Base-by-base conservation (phyloP, 495 filamentous ascomycete genomes). In the Jackrogersella minutella region DNA sequence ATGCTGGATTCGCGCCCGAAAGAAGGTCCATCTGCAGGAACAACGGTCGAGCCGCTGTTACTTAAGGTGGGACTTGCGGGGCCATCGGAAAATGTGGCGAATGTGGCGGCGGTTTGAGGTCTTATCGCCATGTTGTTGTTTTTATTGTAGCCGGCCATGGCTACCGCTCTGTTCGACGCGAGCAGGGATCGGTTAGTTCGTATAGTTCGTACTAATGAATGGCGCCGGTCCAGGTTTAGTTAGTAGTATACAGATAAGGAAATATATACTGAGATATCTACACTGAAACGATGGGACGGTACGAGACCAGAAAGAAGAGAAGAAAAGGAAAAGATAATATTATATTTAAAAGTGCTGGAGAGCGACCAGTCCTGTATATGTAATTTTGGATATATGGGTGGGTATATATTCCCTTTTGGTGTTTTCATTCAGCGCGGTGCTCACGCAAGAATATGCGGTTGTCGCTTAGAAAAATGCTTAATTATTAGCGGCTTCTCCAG, bases 41-140 rank as follows among this genome's bases (percentile, higher is more conserved):
- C 58, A 4, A 39, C 24, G 2, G 24, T 64, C 6, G 78, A 78
- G 33, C 61, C 67, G 58, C 71, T 71, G 30, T 75, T 66, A 39
- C 76, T 80, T 1, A 77, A 77, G 22, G 65, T 69, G 17, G 68
- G 76, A 26, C 41, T 46, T n/a, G 41, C 21, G 6, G 41, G 41
- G 2, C 41, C 17, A 50, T 67, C 7, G 74, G 66, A 13, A 58
- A 67, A 10, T 34, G 16, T 24, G 5, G 37, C 63, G 40, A 46
- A 46, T 3, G 41, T 46, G 11, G 68, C 30, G 21, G 66, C 40
- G 67, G 74, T 71, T 40, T 50, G 67, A 28, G 70, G 54, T 62
- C 72, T 71, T 43, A 77, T 76, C 26, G 72, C 68, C 11, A 71
- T 46, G 21, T 46, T 46, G 22, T 46, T 46, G 22, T 26, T 24